phyloP scores from a whole-genome alignment of 306 rosid genomes.

The Geum urbanum region DNA sequence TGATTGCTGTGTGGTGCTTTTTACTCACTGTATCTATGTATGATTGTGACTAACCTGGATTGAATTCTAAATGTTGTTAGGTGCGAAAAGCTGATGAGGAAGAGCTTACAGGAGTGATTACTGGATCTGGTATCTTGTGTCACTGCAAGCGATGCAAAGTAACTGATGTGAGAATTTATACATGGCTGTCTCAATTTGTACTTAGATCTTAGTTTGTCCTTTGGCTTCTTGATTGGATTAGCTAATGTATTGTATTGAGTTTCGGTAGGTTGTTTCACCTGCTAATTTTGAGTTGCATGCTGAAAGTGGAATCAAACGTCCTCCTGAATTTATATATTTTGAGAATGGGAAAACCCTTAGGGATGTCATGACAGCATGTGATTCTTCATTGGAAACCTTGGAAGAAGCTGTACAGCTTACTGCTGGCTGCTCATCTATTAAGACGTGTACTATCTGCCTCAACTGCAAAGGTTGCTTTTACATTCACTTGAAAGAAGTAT shows the following conservation, averaged over 20 bases:
- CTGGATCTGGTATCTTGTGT: slow-evolving; percentile 53
- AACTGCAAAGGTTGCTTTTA: slow-evolving; percentile 67
- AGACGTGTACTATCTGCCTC: slow-evolving; percentile 56
- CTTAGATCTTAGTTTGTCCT: background rate
- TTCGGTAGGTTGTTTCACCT: slow-evolving; percentile 67
- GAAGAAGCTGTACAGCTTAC: slow-evolving; percentile 54
- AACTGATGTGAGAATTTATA: slow-evolving; percentile 46
- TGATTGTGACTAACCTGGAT: background rate
- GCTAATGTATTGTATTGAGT: slow-evolving; percentile 10
- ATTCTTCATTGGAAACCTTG: slow-evolving; percentile 35
- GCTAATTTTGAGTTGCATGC: slow-evolving; percentile 84
- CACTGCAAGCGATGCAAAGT: slow-evolving; percentile 60
- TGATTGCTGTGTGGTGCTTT: background rate
- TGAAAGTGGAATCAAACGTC: slow-evolving; percentile 75
- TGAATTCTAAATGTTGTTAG: too few species aligned
- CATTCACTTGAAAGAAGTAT: slow-evolving; percentile 11
- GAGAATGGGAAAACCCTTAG: slow-evolving; percentile 69
- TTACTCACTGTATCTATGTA: slow-evolving; percentile 2
- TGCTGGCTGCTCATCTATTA: slow-evolving; percentile 47
- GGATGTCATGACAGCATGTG: slow-evolving; percentile 64
- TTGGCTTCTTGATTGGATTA: background rate
- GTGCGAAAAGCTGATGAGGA: slow-evolving; percentile 42
- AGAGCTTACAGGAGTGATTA: slow-evolving; percentile 65
- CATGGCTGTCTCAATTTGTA: slow-evolving; percentile 6
- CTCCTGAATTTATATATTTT: slow-evolving; percentile 72